Evolutionary conservation across 2,329 filamentous ascomycete species (phyloP), one percentile per base, ranked within the genome.

Genomic region (Diplodia scrobiculata): DNA sequence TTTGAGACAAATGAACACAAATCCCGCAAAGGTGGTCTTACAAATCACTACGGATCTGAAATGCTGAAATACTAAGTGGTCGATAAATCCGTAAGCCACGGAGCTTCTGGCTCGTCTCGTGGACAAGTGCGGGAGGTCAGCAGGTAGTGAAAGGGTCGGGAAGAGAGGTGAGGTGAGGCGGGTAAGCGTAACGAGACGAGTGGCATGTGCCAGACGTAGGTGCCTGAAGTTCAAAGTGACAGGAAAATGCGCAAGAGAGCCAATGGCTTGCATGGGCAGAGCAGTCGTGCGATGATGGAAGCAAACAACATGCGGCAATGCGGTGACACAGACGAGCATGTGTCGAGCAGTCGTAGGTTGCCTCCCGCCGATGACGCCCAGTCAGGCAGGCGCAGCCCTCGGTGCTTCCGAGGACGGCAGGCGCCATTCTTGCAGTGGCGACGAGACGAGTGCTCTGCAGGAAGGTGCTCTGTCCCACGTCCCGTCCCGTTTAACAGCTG

Each of bases 291-390:
- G 29, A 62, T 47, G 41, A 45, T 25, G 10, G 45, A 36, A 62
- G 58, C 58, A 62, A 62, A 62, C 58, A 62, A 50, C 1, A 19
- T 27, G 58, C 29, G 27, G 41, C 41, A 17, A 17, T 11, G 19
- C 7, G 58, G 58, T 62, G 29, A 17, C 45, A 62, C 58, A 50
- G 27, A 27, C 13, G 58, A 19, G 55, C 38, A 62, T 62, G 58
- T 62, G 58, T 50, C 58, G 58, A 50, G 5, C n/a, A 27, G 3
- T 14, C 29, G 58, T 62, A 62, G 58, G 58, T 41, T 62, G 27
- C 7, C 10, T 9, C 11, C 27, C 10, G n/a, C 2, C 41, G 41
- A 34, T 25, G 38, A 14, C 13, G 17, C 58, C 25, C 10, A 1
- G 6, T 19, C 9, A n/a, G 27, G 45, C 29, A 25, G 27, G 9